Base-by-base conservation (phyloP, 202 grass and related monocot genomes). In the Schoenoplectus triqueter region DNA sequence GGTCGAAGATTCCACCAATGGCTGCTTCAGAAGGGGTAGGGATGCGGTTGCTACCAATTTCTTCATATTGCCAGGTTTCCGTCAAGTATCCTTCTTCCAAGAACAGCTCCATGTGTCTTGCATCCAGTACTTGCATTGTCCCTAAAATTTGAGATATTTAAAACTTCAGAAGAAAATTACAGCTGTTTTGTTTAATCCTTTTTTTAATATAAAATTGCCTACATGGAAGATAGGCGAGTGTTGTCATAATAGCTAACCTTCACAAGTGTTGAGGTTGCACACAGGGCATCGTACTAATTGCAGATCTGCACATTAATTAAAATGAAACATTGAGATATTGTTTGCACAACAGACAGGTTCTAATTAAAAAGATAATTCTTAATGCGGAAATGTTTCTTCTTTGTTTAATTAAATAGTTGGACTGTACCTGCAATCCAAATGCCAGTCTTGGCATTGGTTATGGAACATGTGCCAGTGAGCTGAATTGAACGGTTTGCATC, bases 351-450 rank as follows among this genome's bases (percentile, higher is more conserved):
- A 20, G 47, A 7, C n/a, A 78, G 31, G 9, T 86, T 62, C 31
- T 55, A 55, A 40, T 39, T 46, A 31, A 10, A 62, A 56, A 10
- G 9, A 10, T 44, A 14, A 61, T 15, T 13, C 7, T 9, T 18
- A 39, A 39, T n/a, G 14, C 10, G 2, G 3, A 45, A 45, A 22
- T 82, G 2, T 47, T 52, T 10, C 15, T 47, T 65, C 19, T 47
- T 41, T 71, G 0, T 10, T 69, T 3, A 54, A 54, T 70, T 52
- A 31, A 61, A 22, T 76, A 31, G 21, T 73, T 10, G 22, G 69
- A 48, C 63, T 73, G 82, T 85, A 94, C 97, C 97, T 1, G 92
- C 90, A 47, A 99, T 96, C 97, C 97, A 99, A 89, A 96, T 92
- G 77, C 97, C 97, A 2, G 84, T 83, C 59, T 92, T 89, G 67